These are phyloP conservation scores for Lachancea mirantina DNA, from an alignment of 805 yeast species.

Conservation along the genomic window DNA sequence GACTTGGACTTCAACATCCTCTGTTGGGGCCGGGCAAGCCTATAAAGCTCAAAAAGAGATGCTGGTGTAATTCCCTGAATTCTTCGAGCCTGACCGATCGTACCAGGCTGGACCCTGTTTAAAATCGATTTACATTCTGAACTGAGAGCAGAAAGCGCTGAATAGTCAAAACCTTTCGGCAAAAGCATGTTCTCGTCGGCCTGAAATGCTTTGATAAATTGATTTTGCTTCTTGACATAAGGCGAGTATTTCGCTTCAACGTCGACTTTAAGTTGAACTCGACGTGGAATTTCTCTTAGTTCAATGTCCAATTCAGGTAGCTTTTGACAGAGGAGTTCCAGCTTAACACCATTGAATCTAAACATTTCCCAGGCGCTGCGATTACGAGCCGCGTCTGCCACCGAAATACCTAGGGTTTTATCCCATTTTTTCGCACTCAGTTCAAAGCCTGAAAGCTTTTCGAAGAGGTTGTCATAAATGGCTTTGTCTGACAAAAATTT, in stretches of 20 bases:
- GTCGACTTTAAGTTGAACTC: constrained; percentile 55
- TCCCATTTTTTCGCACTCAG: constrained; percentile 62
- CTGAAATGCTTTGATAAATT: constrained; percentile 65
- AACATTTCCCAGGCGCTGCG: constrained; percentile 68
- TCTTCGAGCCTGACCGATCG: constrained; percentile 91
- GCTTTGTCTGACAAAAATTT: constrained; percentile 39
- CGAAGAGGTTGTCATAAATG: constrained; percentile 38
- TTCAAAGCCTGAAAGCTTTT: constrained; percentile 38
- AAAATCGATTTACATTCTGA: constrained; percentile 64
- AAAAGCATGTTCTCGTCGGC: constrained; percentile 72
- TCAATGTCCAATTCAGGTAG: constrained; percentile 34
- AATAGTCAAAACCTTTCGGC: constrained; percentile 64
- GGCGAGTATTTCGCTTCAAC: constrained; percentile 82
- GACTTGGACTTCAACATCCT: constrained; percentile 9
- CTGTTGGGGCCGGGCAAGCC: constrained; percentile 35
- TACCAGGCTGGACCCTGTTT: constrained; percentile 72
- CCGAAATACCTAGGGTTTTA: constrained; percentile 37
- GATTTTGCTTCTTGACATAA: constrained; percentile 63
- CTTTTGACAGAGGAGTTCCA: constrained; percentile 22
- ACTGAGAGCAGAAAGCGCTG: constrained; percentile 54
- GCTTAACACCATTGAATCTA: constrained; percentile 42
- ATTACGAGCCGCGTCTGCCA: constrained; percentile 47
- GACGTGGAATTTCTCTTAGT: constrained; percentile 29
- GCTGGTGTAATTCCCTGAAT: constrained; percentile 95
- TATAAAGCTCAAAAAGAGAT: constrained; percentile 72